Conservation (phyloP, 805 yeast genomes). For the Metschnikowia reukaufii region DNA sequence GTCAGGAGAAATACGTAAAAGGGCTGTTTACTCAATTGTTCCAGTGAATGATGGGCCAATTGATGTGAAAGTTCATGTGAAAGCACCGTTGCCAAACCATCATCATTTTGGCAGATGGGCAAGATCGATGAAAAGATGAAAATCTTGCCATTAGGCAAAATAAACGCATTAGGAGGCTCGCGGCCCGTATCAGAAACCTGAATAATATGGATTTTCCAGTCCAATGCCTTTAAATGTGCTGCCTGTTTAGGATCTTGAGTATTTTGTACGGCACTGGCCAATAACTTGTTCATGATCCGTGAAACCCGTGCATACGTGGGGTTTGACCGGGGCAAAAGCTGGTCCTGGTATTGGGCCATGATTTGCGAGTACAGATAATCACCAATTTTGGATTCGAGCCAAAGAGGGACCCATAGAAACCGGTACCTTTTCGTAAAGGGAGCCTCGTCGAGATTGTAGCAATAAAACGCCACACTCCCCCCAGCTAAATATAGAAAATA, state of each 20-base stretch:
- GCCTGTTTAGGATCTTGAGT: conserved; percentile 33
- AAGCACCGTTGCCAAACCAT: conserved; percentile 92
- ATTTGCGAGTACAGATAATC: conserved; percentile 62
- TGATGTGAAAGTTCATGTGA: conserved; percentile 95
- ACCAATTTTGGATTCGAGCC: conserved; percentile 64
- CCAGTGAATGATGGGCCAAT: conserved; percentile 88
- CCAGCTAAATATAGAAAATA: conserved; percentile 33
- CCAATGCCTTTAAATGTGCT: conserved; percentile 37
- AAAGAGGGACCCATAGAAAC: conserved; percentile 67
- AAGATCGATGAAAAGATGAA: conserved; percentile 81
- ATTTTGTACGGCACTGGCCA: conserved; percentile 51
- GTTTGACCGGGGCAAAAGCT: conserved; percentile 60
- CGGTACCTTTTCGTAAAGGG: conserved; percentile 76
- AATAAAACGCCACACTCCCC: conserved; percentile 22
- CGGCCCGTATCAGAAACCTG: conserved; percentile 55
- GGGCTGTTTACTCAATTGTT: conserved; percentile 76
- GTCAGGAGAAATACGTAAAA: conserved; percentile 56
- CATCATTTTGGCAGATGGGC: conserved; percentile 76
- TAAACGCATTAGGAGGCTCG: conserved; percentile 94
- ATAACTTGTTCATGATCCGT: conserved; percentile 62
- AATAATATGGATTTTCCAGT: conserved; percentile 79
- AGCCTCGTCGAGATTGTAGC: conserved; percentile 63
- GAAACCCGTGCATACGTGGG: conserved; percentile 59
- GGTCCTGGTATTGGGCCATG: conserved; percentile 49
- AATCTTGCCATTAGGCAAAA: conserved; percentile 93